Evolutionary conservation across 306 rosid genomes (phyloP).

Genomic region (Fragaria iinumae): DNA sequence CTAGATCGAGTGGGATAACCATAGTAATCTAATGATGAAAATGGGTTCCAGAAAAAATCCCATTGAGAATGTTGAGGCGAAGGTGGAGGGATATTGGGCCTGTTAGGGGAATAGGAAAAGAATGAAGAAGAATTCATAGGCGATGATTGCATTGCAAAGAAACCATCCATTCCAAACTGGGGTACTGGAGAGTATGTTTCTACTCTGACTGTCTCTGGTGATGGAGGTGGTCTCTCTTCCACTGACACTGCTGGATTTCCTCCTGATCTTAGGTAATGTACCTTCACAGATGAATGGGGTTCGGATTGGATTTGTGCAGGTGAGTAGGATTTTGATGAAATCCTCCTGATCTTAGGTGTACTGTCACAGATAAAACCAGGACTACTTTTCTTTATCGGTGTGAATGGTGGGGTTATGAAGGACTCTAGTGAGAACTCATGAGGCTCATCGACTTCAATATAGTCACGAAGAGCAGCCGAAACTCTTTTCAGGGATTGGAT

Average conservation of each 20-base stretch:
- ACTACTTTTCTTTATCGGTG: constrained; percentile 56
- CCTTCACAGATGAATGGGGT: constrained; percentile 48
- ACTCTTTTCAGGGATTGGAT: constrained; percentile 66
- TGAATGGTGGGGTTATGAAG: constrained; percentile 57
- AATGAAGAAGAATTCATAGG: constrained; percentile 52
- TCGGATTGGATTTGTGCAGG: constrained; percentile 43
- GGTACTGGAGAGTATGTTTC: constrained; percentile 57
- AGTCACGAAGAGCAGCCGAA: constrained; percentile 79
- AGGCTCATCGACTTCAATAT: constrained; percentile 63
- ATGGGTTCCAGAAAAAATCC: constrained; percentile 95
- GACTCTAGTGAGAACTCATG: constrained; percentile 56
- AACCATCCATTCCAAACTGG: constrained; percentile 59
- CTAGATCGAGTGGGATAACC: constrained; percentile 57
- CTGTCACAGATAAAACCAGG: constrained; percentile 47
- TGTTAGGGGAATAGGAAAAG: constrained; percentile 63
- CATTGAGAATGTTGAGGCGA: constrained; percentile 77
- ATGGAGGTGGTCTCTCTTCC: constrained; percentile 80
- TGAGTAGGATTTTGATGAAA: constrained; percentile 53
- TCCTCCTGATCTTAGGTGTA: constrained; percentile 11
- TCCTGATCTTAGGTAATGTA: constrained; percentile 68
- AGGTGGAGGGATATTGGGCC: constrained; percentile 63
- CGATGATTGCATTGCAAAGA: constrained; percentile 57
- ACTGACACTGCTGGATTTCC: constrained; percentile 67
- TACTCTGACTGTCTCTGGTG: constrained; percentile 66
- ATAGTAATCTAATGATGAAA: constrained; percentile 74